Evolutionary conservation across 176 grass and related monocot genomes (phyloP).

Genomic region (Typha latifolia): DNA sequence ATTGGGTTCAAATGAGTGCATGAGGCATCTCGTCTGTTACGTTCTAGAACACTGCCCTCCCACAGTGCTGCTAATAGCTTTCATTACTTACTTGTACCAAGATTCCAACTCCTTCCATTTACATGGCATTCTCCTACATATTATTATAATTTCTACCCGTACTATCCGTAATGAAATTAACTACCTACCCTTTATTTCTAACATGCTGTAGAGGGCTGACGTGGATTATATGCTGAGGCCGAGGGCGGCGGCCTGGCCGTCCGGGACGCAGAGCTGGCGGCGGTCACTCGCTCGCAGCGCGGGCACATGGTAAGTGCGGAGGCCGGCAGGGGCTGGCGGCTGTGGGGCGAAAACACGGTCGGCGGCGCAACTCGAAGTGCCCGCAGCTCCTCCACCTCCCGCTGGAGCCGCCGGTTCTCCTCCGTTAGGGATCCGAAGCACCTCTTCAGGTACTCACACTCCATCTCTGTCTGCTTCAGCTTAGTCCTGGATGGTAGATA

Average conservation of each 20-base stretch:
- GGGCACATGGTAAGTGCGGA: slow-evolving; percentile 95
- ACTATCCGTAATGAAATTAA: no score
- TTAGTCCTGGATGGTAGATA: slow-evolving; percentile 21
- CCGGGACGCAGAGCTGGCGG: slow-evolving; percentile 22
- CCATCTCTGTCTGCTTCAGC: slow-evolving; percentile 42
- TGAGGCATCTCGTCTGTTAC: no score
- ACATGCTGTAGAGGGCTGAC: not conserved
- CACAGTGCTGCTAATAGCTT: no score
- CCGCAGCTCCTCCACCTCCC: slow-evolving; percentile 37
- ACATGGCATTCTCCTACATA: no score
- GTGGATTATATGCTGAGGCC: slow-evolving; percentile 21
- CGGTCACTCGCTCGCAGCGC: slow-evolving; percentile 77
- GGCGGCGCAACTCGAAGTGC: slow-evolving; percentile 83
- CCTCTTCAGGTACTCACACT: slow-evolving; percentile 38
- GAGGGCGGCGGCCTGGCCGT: not conserved
- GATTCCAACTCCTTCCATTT: no score
- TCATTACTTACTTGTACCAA: no score
- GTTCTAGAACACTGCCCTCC: no score
- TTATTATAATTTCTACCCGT: no score
- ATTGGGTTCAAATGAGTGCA: no score
- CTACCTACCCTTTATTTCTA: not conserved
- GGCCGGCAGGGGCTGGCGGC: slow-evolving; percentile 68
- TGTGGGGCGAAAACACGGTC: slow-evolving; percentile 89
- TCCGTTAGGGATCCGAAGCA: slow-evolving; percentile 33
- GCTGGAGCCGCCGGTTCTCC: slow-evolving; percentile 36